These are phyloP conservation scores for Hansenula lynferdii DNA, from an alignment of 1,139 yeast genomes.

Conservation along the genomic window DNA sequence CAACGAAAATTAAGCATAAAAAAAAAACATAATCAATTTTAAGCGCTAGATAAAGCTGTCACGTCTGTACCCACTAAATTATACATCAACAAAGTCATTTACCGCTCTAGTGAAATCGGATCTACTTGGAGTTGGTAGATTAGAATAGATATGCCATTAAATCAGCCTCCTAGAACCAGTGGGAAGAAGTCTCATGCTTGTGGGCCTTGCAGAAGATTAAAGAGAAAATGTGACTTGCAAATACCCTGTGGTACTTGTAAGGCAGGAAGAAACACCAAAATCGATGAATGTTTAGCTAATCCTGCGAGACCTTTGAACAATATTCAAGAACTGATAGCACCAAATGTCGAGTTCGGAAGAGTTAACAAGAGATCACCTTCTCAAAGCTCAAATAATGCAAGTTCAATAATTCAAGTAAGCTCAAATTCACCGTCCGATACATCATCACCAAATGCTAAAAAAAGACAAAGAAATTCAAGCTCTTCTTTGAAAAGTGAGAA, in stretches of 20 bases:
- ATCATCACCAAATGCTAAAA: neutral
- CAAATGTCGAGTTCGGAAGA: conserved; percentile 11
- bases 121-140: too few relatives aligned
- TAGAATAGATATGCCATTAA: too few relatives aligned
- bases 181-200: conserved; percentile 21
- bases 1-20: too few relatives aligned
- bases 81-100: neutral
- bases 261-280: conserved; percentile 12
- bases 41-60: neutral
- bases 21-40: neutral
- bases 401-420: neutral
- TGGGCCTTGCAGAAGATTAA: conserved; percentile 17
- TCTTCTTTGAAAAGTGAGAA: neutral
- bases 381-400: neutral
- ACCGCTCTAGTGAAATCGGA: neutral
- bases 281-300: conserved; percentile 12
- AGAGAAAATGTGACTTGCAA: conserved; percentile 15
- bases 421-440: neutral
- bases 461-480: conserved; percentile 1
- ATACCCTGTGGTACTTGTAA: conserved; percentile 16
- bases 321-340: conserved; percentile 8
- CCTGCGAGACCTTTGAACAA: conserved; percentile 13
- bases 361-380: conserved; percentile 6
- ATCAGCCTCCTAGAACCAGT: too few relatives aligned
- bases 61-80: neutral